Evolutionary conservation across 306 rosid species (phyloP), one percentile per base, ranked within the genome.

Genomic region (Vicia faba): DNA sequence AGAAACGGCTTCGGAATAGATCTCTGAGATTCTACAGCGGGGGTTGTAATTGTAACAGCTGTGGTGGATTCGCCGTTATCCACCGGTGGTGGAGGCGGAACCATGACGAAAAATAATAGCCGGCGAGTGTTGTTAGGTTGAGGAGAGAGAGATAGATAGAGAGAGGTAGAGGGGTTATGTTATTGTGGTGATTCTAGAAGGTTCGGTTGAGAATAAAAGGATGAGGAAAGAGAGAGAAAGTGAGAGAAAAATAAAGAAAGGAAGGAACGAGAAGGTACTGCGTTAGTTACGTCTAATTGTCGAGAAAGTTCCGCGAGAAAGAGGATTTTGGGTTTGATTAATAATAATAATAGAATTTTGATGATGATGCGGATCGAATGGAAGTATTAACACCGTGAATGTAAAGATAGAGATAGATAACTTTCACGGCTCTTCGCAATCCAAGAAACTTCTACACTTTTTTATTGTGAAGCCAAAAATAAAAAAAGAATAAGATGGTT

Each of bases 1-100:
- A 93, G 71, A 57, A 95, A 90, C 45, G 99, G 99, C 14, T 97
- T 93, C 39, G 97, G 95, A 3, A 82, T 54, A 12, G 86, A 72
- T 73, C 86, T 79, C 76, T 80, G 84, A 11, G 91, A 82, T 3
- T 71, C 82, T 0, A 65, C 61, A n/a, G 57, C 44, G 10, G 79
- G 51, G 29, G 58, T 20, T 11, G 58, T 10, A 33, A 33, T 33
- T 9, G n/a, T 4, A 11, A 20, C n/a, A 8, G 77, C 41, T 15
- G 66, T 41, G 26, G 81, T 4, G 18, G 83, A 38, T 4, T 84
- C 83, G 1, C 57, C 67, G 81, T 28, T 60, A 57, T 84, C 89
- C 80, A 41, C 81, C 78, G 79, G 77, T 2, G 43, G 73, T 8
- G 33, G 68, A 64, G 66, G 58, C 26, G 82, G 86, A 62, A 84